These are phyloP conservation scores for Aspergillus sp. DNA, from an alignment of 2,329 filamentous ascomycete species.

Conservation along the genomic window DNA sequence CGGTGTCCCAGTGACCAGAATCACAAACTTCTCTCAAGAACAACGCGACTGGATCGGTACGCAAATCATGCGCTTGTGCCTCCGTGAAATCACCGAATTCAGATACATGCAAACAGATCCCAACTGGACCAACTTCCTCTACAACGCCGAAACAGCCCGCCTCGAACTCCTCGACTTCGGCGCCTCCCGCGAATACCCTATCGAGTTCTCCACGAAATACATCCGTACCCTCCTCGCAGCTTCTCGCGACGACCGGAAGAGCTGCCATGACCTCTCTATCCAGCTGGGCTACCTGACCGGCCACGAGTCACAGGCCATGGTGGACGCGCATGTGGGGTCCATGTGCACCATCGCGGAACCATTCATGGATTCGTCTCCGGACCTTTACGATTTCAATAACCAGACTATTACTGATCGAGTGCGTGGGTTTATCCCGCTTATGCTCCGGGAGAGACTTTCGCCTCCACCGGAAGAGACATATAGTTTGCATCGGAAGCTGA, in stretches of 20 bases:
- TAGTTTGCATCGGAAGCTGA: constrained; percentile 87
- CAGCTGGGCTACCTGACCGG: constrained; percentile 87
- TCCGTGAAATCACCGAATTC: constrained; percentile 91
- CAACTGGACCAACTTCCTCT: constrained; percentile 99
- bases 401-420: constrained; percentile 97
- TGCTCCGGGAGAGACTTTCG: constrained; percentile 80
- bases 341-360: constrained; percentile 89
- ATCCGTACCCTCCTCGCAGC: constrained; percentile 74
- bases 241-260: constrained; percentile 58
- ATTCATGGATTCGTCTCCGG: constrained; percentile 68
- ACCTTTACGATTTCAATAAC: constrained; percentile 82
- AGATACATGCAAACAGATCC: constrained; percentile 98
- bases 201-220: constrained; percentile 72
- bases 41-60: constrained; percentile 96
- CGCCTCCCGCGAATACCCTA: constrained; percentile 77
- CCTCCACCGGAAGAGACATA: constrained; percentile 98
- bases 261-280: constrained; percentile 62
- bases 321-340: constrained; percentile 81
- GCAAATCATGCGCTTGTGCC: constrained; percentile 81
- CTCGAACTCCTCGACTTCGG: constrained; percentile 95
- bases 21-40: constrained; percentile 65
- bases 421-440: constrained; percentile 77
- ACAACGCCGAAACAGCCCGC: constrained; percentile 63
- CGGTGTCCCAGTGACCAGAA: constrained; percentile 77
- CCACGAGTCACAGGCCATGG: constrained; percentile 75